These are phyloP conservation scores for Celoporthe dispersa DNA, from an alignment of 2,329 filamentous ascomycete genomes.

Conservation along the genomic window DNA sequence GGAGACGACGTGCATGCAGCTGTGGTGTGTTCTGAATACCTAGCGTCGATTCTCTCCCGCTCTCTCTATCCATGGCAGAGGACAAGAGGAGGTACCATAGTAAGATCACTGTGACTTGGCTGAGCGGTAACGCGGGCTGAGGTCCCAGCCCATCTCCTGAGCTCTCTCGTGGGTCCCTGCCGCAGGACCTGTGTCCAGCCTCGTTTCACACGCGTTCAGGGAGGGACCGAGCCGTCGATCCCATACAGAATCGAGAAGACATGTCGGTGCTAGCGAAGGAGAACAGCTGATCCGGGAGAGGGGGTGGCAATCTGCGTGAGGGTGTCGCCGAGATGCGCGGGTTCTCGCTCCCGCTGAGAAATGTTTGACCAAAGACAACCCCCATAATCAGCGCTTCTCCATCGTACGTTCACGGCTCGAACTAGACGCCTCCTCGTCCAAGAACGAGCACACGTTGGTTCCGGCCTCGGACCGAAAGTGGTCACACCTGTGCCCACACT, in stretches of 20 bases:
- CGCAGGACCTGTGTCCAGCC: not conserved
- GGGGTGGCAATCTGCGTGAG: conserved; percentile 5
- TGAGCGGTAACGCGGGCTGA: conserved; percentile 8
- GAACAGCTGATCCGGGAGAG: not conserved
- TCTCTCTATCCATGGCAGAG: not conserved
- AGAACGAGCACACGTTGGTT: not conserved
- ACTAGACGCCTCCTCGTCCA: not conserved
- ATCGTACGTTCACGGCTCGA: not conserved
- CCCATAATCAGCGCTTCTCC: not conserved
- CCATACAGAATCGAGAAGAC: not conserved
- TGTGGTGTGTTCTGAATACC: not conserved
- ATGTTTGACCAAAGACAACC: not conserved
- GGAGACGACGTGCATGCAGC: not conserved
- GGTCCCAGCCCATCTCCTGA: conserved; percentile 5
- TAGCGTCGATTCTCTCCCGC: not conserved
- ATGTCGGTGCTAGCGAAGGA: not conserved
- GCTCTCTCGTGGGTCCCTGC: not conserved
- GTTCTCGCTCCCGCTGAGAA: not conserved
- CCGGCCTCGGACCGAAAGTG: not conserved
- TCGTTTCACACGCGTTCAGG: conserved; percentile 1
- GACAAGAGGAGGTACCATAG: not conserved
- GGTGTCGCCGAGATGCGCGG: not conserved
- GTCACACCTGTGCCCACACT: not conserved
- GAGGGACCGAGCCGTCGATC: conserved; percentile 6
- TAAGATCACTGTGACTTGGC: not conserved